These are phyloP conservation scores for Cucurbita moschata DNA, from an alignment of 306 rosid species.

Conservation along the genomic window DNA sequence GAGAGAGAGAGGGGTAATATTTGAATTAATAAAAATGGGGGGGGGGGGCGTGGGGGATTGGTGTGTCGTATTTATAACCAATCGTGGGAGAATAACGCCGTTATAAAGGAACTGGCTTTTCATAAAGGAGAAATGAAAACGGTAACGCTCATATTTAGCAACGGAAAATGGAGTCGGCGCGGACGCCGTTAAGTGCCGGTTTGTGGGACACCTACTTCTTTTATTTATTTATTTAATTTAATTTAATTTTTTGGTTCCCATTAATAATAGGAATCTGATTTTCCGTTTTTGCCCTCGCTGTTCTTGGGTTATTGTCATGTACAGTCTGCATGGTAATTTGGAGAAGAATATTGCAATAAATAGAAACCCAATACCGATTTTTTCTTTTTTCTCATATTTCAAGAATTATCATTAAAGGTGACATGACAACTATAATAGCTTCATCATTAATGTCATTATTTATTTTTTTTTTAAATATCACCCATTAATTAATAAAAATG, in stretches of 20 bases:
- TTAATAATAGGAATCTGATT: not conserved
- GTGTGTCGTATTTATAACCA: slow-evolving; percentile 35
- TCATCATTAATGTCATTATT: not conserved
- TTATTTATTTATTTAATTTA: too few species aligned
- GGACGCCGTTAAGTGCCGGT: not conserved
- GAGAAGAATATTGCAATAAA: not conserved
- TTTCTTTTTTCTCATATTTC: not conserved
- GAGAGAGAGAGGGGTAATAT: slow-evolving; percentile 9
- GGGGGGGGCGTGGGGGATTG: not conserved
- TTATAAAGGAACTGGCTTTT: slow-evolving; percentile 16
- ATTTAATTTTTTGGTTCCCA: too few species aligned
- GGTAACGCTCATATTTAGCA: slow-evolving; percentile 29
- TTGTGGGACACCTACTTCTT: not conserved
- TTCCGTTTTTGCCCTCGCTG: not conserved
- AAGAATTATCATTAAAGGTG: not conserved
- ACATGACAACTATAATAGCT: not conserved
- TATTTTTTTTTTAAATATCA: too few species aligned
- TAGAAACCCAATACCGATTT: not conserved
- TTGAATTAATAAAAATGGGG: slow-evolving; percentile 14
- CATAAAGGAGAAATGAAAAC: slow-evolving; percentile 3
- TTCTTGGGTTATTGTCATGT: not conserved
- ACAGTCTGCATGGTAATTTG: not conserved
- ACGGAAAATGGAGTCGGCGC: slow-evolving; percentile 39
- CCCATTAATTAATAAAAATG: too few species aligned
- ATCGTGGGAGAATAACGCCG: slow-evolving; percentile 64